Base-by-base conservation (phyloP, 495 filamentous ascomycete species). In the Aspergillus incahuasiensis region DNA sequence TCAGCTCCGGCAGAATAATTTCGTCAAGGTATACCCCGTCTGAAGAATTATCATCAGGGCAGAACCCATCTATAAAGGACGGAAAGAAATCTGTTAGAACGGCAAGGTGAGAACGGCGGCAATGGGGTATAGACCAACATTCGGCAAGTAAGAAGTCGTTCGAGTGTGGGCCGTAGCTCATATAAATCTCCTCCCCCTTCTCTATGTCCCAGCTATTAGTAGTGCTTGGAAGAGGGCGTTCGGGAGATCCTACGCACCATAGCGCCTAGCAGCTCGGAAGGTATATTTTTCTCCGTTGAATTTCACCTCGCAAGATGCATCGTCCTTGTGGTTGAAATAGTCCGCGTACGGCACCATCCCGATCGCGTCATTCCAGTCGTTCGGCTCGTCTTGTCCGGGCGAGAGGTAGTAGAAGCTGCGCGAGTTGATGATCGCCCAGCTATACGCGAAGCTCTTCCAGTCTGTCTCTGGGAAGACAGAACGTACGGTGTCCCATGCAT, bases 291-390 rank as follows among this genome's bases (percentile, higher is more conserved):
- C 66, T 0, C 68, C 41, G 21, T 79, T 71, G 45, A 82, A 83
- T 3, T 63, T 60, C 0, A 88, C 86, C 12, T 75, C 70, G 57
- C 87, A 90, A 61, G 73, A 55, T 28, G 25, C 25, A 3, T 28
- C 4, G 25, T 28, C 25, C 25, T 4, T 28, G 66, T 91, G 90
- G 65, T 95, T 92, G 70, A 92, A 88, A 49, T 89, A 83, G 68
- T 95, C 90, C 5, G 87, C 82, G 52, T 90, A 88, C 9, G 90
- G 90, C 62, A 86, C 85, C 55, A 95, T 69, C 0, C 79, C 85
- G 77, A 92, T 84, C 47, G 81, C 79, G 64, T 91, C 85, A 49
- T 86, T 85, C 19, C 66, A 72, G 11, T 70, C 64, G 12, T 62
- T 55, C 1, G 79, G 74, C 22, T 75, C 71, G 44, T 80, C 74